These are phyloP conservation scores for Tetracladium maxilliforme DNA, from an alignment of 2,329 filamentous ascomycete species.

Conservation along the genomic window DNA sequence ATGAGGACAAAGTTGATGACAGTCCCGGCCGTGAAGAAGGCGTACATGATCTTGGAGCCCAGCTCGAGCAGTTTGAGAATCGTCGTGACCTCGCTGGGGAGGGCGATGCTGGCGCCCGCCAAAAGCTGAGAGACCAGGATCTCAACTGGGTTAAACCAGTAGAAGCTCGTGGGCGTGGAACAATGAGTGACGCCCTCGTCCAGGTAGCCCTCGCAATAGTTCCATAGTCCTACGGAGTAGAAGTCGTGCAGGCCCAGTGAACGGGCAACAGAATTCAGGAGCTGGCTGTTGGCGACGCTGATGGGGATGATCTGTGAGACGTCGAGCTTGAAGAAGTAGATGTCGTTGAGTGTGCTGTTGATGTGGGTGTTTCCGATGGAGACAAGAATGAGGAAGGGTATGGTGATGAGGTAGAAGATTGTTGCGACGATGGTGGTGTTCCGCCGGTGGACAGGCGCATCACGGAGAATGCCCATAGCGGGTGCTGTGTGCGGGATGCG, in stretches of 20 bases:
- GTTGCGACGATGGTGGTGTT: constrained; percentile 51
- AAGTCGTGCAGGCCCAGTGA: constrained; percentile 85
- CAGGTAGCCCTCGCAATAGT: constrained; percentile 77
- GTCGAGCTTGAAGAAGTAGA: constrained; percentile 77
- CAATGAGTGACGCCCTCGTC: constrained; percentile 63
- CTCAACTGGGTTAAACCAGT: constrained; percentile 83
- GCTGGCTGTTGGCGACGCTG: constrained; percentile 52
- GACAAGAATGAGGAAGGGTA: constrained; percentile 67
- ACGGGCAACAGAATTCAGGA: constrained; percentile 80
- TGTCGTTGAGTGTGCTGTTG: constrained; percentile 45
- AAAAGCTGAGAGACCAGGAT: constrained; percentile 72
- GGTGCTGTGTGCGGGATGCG: constrained; percentile 13
- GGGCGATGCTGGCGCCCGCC: constrained; percentile 65
- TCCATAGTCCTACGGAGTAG: constrained; percentile 86
- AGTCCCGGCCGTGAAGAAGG: constrained; percentile 61
- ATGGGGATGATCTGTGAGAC: constrained; percentile 68
- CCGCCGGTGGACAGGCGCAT: too few species aligned
- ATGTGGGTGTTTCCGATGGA: constrained; percentile 61
- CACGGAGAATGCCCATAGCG: constrained; percentile 13
- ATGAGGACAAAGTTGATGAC: constrained; percentile 61
- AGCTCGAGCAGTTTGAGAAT: constrained; percentile 61
- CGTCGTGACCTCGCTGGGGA: constrained; percentile 59
- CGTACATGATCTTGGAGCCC: constrained; percentile 78
- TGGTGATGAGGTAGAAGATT: constrained; percentile 56
- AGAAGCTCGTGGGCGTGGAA: constrained; percentile 53